Evolutionary conservation across 495 filamentous ascomycete species (phyloP).

Genomic region (Pyronema omphalodes): DNA sequence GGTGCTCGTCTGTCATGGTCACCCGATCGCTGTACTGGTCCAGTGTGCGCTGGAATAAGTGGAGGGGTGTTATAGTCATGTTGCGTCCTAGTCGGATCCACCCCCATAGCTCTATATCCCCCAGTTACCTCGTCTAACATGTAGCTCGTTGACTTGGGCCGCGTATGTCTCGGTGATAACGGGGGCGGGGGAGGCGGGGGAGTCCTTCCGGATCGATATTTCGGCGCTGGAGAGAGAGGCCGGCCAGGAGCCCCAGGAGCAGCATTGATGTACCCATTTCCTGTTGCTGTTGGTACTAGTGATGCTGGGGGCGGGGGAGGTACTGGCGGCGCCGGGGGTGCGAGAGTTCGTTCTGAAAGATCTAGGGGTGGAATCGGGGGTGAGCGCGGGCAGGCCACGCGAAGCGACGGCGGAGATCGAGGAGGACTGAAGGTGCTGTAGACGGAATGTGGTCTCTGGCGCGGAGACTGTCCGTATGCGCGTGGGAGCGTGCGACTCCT

Average conservation of each 20-base stretch:
- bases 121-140: neutral
- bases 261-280: neutral
- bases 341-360: neutral
- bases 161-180: neutral
- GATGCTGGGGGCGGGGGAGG: slow-evolving; percentile 1
- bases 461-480: slow-evolving; percentile 6
- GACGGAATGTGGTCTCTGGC: slow-evolving; percentile 18
- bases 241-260: neutral
- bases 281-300: neutral
- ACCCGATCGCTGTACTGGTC: slow-evolving; percentile 16
- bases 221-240: neutral
- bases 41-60: neutral
- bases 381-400: slow-evolving; percentile 12
- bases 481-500: slow-evolving; percentile 19
- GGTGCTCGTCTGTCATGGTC: slow-evolving; percentile 26
- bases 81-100: neutral
- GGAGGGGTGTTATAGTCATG: neutral
- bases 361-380: slow-evolving; percentile 14
- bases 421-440: slow-evolving; percentile 18
- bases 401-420: slow-evolving; percentile 13
- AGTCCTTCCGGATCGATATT: neutral
- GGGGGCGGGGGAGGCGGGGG: slow-evolving; percentile 3
- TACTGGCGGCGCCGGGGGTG: slow-evolving; percentile 9
- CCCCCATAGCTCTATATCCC: neutral
- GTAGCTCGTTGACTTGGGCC: neutral